Evolutionary conservation across 148 eudicot species (phyloP).

Genomic region (Spergularia bocconei): DNA sequence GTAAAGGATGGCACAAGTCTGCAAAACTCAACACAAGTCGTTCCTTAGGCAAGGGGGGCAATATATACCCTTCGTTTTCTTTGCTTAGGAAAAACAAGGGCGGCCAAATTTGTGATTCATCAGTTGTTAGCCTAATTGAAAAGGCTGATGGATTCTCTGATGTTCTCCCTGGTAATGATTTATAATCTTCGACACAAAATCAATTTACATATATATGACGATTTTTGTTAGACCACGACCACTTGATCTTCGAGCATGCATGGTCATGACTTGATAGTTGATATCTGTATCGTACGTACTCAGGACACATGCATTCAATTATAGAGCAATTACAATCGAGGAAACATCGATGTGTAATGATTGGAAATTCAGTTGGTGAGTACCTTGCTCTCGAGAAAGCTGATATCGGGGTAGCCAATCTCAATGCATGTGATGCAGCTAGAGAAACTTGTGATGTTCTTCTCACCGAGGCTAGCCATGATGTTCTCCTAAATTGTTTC

Average conservation of each 20-base stretch:
- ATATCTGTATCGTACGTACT: not conserved
- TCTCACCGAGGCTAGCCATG: conserved; percentile 87
- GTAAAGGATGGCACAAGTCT: no score
- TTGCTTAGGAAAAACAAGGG: not conserved
- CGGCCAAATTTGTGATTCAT: not conserved
- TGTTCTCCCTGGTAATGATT: conserved; percentile 13
- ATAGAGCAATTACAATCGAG: conserved; percentile 90
- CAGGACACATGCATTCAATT: conserved; percentile 90
- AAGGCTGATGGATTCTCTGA: conserved; percentile 17
- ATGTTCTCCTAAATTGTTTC: conserved; percentile 86
- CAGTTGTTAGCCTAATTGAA: conserved; percentile 9
- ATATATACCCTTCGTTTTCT: conserved; percentile 18
- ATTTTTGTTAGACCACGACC: not conserved
- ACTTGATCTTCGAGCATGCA: no score
- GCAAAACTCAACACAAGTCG: no score
- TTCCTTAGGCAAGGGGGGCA: conserved; percentile 11
- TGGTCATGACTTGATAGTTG: not conserved
- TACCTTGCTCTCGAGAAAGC: conserved; percentile 95
- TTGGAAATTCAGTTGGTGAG: conserved; percentile 90
- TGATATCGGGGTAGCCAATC: conserved; percentile 95
- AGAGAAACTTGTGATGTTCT: conserved; percentile 94
- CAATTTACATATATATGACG: not conserved
- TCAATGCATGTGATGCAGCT: conserved; percentile 92
- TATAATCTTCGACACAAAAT: not conserved
- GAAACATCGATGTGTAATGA: conserved; percentile 95